phyloP scores from a whole-genome alignment of 306 rosid genomes.

The Fragaria nilgerrensis region DNA sequence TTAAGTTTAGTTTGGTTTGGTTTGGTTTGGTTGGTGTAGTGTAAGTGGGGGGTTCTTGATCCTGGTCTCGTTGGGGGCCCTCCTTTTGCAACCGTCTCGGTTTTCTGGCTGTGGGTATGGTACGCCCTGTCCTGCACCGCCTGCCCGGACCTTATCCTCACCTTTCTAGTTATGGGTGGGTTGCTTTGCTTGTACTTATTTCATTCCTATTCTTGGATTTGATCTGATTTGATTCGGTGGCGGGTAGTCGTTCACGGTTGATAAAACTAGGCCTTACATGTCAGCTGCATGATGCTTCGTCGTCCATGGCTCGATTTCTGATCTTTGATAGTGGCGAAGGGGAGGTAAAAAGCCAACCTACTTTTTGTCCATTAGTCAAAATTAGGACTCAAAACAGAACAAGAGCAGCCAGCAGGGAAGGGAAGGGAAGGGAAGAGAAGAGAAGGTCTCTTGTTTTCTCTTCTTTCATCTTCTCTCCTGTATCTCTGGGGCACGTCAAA shows the following conservation, averaged over 20 bases:
- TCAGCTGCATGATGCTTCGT: not conserved
- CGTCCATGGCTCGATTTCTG: not conserved
- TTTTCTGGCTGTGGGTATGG: conserved; percentile 1
- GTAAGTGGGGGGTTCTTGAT: not conserved
- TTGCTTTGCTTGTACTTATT: not conserved
- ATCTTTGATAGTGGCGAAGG: not conserved
- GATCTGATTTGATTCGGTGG: not conserved
- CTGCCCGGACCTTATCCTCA: not conserved
- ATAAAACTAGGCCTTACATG: not conserved
- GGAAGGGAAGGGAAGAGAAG: not conserved
- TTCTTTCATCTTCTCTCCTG: too few relatives aligned
- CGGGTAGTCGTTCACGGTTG: not conserved
- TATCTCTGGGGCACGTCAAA: too few relatives aligned
- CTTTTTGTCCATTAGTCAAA: not conserved
- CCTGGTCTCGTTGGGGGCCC: not conserved
- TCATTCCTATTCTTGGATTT: not conserved
- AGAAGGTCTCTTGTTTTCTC: not conserved
- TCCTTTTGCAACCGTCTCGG: not conserved
- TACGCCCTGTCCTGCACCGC: not conserved
- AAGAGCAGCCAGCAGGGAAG: too few relatives aligned
- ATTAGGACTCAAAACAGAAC: too few relatives aligned
- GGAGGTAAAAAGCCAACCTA: not conserved
- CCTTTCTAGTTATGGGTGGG: not conserved
- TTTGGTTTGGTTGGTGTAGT: not conserved
- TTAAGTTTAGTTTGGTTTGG: too few relatives aligned